Base-by-base conservation (phyloP, 2,329 filamentous ascomycete species). In the Fusarium sp. region DNA sequence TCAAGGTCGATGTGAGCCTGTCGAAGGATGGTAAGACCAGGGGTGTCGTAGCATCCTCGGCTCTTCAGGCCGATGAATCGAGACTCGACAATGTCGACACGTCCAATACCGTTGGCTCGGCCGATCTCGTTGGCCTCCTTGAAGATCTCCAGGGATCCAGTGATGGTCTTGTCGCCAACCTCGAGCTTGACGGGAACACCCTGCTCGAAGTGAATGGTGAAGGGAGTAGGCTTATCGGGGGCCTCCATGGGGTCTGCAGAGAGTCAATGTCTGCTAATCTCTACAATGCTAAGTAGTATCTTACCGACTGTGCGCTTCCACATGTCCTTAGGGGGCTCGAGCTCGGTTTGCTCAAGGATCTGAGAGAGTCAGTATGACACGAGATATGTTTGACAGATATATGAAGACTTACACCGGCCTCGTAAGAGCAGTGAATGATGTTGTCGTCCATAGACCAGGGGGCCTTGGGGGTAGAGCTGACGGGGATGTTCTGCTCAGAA, bases 391-490 rank as follows among this genome's bases (percentile, higher is more conserved):
- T 23, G 5, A 13, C 4, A 31, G 16, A 10, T 7, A 10, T 19
- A 14, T 23, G 13, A 2, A 10, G 6, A 7, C 58, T 61, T 60
- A 62, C 57, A 21, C 63, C 63, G 9, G 63, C 65, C 53, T 68
- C 65, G 28, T 68, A 68, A 16, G 63, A 67, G 58, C 65, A 68
- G 26, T 68, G 65, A 61, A 63, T 54, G 21, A 69, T 73, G 76
- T 74, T 62, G 53, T 67, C 81, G 57, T 83, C 82, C 86, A 88
- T 82, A 48, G 81, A 85, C 87, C 88, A 92, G 42, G 90, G 90
- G 81, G 90, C 90, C 77, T 88, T 88, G 84, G 92, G 92, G 72
- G 90, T 92, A 75, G 88, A 90, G 30, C 87, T 89, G 63, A 93
- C 91, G 52, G 91, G 91, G 67, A 93, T 92, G 78, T 86, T 86